Percentiles rank a stretch among this genome's conserved stretches.
These are phyloP conservation scores for Debaryomyces sp. DNA, from an alignment of 1,139 yeast species.

Conservation along the genomic window DNA sequence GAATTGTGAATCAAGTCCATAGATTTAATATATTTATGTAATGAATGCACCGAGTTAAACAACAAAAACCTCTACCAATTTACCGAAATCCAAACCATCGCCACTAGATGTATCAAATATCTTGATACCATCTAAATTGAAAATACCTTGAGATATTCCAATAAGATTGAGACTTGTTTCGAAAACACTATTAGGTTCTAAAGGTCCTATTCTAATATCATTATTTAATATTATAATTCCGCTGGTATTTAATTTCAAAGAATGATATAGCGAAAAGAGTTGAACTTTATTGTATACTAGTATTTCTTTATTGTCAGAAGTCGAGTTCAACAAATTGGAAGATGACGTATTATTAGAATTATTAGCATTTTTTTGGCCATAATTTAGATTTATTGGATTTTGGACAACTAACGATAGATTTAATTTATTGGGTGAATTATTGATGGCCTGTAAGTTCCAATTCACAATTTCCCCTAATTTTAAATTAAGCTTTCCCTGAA, in stretches of 20 bases:
- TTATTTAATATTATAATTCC: conserved; percentile 66
- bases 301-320: conserved; percentile 14
- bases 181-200: conserved; percentile 63
- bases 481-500: conserved; percentile 64
- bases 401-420: conserved; percentile 45
- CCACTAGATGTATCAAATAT: conserved; percentile 66
- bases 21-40: neutral
- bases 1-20: neutral
- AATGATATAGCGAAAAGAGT: conserved; percentile 35
- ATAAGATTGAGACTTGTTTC: conserved; percentile 64
- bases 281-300: conserved; percentile 28
- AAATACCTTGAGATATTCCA: conserved; percentile 68
- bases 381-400: conserved; percentile 24
- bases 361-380: conserved; percentile 20
- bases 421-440: conserved; percentile 51
- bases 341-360: conserved; percentile 18
- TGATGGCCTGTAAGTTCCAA: conserved; percentile 72
- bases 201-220: conserved; percentile 64
- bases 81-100: conserved; percentile 73
- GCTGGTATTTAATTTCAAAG: conserved; percentile 35
- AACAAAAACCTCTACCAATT: conserved; percentile 70
- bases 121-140: conserved; percentile 64
- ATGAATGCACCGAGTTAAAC: conserved; percentile 19
- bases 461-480: conserved; percentile 60
- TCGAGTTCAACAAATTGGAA: conserved; percentile 17